Conservation (phyloP, 2,329 filamentous ascomycete genomes). For the Colletotrichum theobromicola region DNA sequence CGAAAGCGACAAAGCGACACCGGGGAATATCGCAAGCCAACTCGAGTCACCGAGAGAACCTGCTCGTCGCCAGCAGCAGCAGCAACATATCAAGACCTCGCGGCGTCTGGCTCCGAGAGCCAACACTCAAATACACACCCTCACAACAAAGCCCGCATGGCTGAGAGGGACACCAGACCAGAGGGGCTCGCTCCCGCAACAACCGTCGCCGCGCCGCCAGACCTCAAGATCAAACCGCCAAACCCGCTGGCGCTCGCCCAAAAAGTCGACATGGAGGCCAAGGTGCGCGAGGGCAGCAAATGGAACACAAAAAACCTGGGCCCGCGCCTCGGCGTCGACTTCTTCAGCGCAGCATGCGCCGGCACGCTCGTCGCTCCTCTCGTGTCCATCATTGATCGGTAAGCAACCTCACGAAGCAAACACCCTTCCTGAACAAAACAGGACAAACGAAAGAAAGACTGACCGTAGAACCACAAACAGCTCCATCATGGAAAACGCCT, state of each 20-base stretch:
- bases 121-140: background rate
- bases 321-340: slow-evolving; percentile 70
- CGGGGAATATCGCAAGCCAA: background rate
- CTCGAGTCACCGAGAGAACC: background rate
- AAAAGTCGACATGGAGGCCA: slow-evolving; percentile 23
- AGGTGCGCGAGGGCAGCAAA: background rate
- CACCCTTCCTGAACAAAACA: background rate
- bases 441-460: background rate
- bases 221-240: slow-evolving; percentile 27
- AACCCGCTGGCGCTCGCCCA: slow-evolving; percentile 37
- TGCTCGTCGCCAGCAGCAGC: background rate
- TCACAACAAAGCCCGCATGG: slow-evolving; percentile 1
- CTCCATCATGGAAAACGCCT: slow-evolving; percentile 84
- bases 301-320: slow-evolving; percentile 83
- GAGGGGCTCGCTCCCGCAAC: slow-evolving; percentile 14
- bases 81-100: background rate
- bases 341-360: slow-evolving; percentile 71
- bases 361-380: slow-evolving; percentile 81
- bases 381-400: slow-evolving; percentile 90
- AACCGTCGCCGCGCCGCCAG: background rate
- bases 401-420: slow-evolving; percentile 22
- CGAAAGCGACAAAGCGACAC: background rate
- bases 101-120: background rate
- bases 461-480: slow-evolving; percentile 40
- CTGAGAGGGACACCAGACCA: slow-evolving; percentile 13